Conservation (phyloP, 1,284 basidiomycete species). For the Marasmius oreades region DNA sequence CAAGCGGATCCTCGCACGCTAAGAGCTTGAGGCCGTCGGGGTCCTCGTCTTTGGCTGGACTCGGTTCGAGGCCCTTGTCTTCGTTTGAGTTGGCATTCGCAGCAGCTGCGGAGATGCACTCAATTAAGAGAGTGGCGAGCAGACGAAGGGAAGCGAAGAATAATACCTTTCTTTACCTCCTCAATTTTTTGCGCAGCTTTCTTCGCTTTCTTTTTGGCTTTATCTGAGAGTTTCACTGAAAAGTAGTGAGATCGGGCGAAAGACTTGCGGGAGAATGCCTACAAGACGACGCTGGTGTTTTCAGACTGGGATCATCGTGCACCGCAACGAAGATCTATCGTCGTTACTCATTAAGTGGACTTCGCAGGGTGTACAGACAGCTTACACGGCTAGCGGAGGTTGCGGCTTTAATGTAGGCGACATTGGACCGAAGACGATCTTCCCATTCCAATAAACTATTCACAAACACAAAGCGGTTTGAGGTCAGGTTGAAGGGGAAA, state of each 20-base stretch:
- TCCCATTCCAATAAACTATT: slow-evolving; percentile 80
- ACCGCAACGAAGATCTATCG: slow-evolving; percentile 71
- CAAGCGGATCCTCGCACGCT: slow-evolving; percentile 65
- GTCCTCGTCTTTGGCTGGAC: slow-evolving; percentile 73
- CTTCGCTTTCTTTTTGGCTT: slow-evolving; percentile 88
- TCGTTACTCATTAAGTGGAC: not conserved
- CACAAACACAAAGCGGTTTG: not conserved
- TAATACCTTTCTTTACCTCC: slow-evolving; percentile 53
- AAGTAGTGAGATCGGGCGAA: not conserved
- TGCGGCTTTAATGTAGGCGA: slow-evolving; percentile 75
- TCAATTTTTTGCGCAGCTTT: slow-evolving; percentile 75
- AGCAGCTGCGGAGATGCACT: slow-evolving; percentile 22
- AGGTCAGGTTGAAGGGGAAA: slow-evolving; percentile 6
- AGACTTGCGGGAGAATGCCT: not conserved
- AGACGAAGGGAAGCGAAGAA: slow-evolving; percentile 1
- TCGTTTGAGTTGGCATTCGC: slow-evolving; percentile 42
- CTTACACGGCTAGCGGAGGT: slow-evolving; percentile 63
- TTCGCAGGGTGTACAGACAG: slow-evolving; percentile 1
- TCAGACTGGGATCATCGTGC: slow-evolving; percentile 64
- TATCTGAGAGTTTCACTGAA: slow-evolving; percentile 55
- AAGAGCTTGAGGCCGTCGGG: slow-evolving; percentile 77
- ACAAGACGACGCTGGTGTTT: slow-evolving; percentile 4
- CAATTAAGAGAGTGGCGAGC: not conserved
- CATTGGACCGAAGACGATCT: slow-evolving; percentile 74
- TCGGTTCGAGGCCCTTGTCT: slow-evolving; percentile 73